Evolutionary conservation across 1,284 basidiomycete species (phyloP).

Genomic region (Sanguinoderma infundibulare): DNA sequence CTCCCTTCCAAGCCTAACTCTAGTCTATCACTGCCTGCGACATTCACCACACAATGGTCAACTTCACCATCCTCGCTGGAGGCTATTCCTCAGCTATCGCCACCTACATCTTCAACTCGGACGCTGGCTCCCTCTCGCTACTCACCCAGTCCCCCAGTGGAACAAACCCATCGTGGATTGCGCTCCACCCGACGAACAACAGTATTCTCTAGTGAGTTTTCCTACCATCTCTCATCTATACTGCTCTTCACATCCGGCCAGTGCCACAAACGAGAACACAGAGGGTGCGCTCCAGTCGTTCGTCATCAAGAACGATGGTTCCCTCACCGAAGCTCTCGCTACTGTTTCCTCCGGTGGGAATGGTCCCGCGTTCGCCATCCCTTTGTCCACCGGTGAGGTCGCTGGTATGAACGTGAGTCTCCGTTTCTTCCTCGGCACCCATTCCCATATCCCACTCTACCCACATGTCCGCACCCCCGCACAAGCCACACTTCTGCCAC

Average conservation of each 20-base stretch:
- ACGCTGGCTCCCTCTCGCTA: constrained; percentile 49
- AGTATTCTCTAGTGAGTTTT: constrained; percentile 60
- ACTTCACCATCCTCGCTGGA: constrained; percentile 66
- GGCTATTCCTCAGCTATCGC: constrained; percentile 63
- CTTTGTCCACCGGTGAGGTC: constrained; percentile 58
- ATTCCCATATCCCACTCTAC: neutral
- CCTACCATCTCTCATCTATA: neutral
- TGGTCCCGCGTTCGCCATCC: constrained; percentile 54
- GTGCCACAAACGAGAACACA: constrained; percentile 58
- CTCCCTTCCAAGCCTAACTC: neutral
- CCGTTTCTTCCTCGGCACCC: neutral
- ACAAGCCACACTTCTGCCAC: neutral
- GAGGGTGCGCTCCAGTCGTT: constrained; percentile 61
- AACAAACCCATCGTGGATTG: constrained; percentile 59
- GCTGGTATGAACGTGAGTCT: constrained; percentile 56
- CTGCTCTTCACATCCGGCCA: constrained; percentile 28
- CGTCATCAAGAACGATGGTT: constrained; percentile 47
- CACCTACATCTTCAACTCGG: constrained; percentile 59
- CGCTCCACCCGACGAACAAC: constrained; percentile 54
- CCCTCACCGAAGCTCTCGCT: constrained; percentile 49
- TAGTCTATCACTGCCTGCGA: neutral
- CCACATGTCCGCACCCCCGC: too few relatives aligned
- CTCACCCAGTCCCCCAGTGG: constrained; percentile 52
- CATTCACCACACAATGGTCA: constrained; percentile 46
- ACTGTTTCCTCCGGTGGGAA: constrained; percentile 54